Base-by-base conservation (phyloP, 2,329 filamentous ascomycete species). In the Trichoderma atrobrunneum region DNA sequence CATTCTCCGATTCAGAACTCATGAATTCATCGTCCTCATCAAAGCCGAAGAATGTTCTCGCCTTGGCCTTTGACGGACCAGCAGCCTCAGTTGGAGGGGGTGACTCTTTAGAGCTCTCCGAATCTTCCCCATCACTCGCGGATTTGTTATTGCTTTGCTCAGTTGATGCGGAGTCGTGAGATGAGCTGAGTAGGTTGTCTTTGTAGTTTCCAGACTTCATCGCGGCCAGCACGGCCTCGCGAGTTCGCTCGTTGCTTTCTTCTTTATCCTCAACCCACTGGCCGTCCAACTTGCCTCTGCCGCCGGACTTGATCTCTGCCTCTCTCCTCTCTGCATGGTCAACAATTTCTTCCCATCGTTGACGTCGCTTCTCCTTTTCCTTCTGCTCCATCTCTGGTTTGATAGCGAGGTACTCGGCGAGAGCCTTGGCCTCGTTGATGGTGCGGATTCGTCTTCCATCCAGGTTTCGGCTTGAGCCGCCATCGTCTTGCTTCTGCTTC, bases 381-480 rank as follows among this genome's bases (percentile, higher is more conserved):
- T 93, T 93, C 82, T 92, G 91, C 74, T 98, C 96, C 95, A 99
- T 98, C 73, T 98, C 95, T 0, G 97, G 96, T 80, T 98, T 98
- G 76, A 97, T 93, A 2, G 95, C 94, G 2, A 98, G 87, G 78
- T 98, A 98, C 80, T 98, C 95, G 0, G 97, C 96, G 24, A 99
- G 86, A 1, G 94, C 93, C 82, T 99, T 99, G 39, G 96, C 96
- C 80, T 99, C 96, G 48, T 93, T 95, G 32, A 98, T 93, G 2
- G 96, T 98, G 65, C 97, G 91, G 70, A 99, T 82, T 71, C 96
- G 89, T 26, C 96, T 90, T 0, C 96, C 96, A 78, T 98, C 96
- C 2, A 99, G 87, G 76, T 98, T 99, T 74, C 96, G 90, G 79
- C 93, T 97, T 3, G 95, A 98, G 28, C 91, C 95, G 78, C 97